phyloP scores from a whole-genome alignment of 305 asterid species.

The Fraxinus angustifolia region DNA sequence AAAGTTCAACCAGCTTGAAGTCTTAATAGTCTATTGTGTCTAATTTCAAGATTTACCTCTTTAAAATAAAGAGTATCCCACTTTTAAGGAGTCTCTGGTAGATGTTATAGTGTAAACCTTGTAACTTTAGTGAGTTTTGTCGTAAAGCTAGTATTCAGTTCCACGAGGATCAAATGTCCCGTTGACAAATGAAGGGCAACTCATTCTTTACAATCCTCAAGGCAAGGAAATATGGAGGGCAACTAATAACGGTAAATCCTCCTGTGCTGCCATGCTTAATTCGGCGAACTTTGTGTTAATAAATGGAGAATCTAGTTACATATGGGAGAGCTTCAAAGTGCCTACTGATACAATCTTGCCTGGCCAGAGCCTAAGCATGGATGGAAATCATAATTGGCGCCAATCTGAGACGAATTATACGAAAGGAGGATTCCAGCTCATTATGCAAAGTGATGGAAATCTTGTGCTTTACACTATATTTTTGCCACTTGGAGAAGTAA shows the following conservation, averaged over 20 bases:
- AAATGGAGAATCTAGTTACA: neutral
- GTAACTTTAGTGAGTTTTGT: no score
- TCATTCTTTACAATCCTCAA: slow-evolving; percentile 24
- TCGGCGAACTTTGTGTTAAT: slow-evolving; percentile 36
- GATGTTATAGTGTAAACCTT: no score
- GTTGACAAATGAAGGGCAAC: slow-evolving; percentile 24
- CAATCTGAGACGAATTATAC: slow-evolving; percentile 33
- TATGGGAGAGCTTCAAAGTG: slow-evolving; percentile 35
- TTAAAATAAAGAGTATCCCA: no score
- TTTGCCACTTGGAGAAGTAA: slow-evolving; percentile 16
- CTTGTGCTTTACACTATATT: slow-evolving; percentile 29
- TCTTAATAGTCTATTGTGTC: no score
- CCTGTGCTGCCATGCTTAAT: slow-evolving; percentile 37
- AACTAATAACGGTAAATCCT: neutral
- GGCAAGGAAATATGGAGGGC: slow-evolving; percentile 19
- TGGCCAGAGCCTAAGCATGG: slow-evolving; percentile 26
- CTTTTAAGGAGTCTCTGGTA: no score
- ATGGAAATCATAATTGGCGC: slow-evolving; percentile 21
- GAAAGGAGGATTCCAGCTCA: slow-evolving; percentile 38
- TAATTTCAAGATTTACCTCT: no score
- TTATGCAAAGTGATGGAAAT: slow-evolving; percentile 29
- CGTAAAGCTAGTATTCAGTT: slow-evolving; percentile 21
- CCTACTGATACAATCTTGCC: slow-evolving; percentile 48
- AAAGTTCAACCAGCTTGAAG: no score
- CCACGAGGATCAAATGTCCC: slow-evolving; percentile 28